phyloP scores from a whole-genome alignment of 169 alveolate species.

The Cryptosporidium xiaoi region DNA sequence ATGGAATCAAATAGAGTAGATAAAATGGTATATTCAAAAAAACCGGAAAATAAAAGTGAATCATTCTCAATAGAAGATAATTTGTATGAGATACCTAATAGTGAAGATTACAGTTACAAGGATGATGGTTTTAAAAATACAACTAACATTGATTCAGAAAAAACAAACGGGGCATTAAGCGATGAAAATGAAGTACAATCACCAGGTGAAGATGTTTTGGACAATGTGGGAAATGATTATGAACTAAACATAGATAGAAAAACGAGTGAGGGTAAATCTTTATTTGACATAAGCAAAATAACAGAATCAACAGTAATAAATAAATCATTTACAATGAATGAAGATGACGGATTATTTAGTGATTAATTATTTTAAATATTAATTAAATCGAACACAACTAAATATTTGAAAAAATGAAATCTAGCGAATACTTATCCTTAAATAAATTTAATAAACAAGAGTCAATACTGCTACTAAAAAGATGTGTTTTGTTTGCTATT shows the following conservation, averaged over 20 bases:
- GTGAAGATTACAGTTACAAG: too few species aligned
- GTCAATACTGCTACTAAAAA: too few species aligned
- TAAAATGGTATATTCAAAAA: not conserved
- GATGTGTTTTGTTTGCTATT: too few species aligned
- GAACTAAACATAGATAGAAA: conserved; percentile 12
- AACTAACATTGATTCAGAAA: too few species aligned
- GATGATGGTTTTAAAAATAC: too few species aligned
- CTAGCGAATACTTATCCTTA: too few species aligned
- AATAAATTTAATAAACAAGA: too few species aligned
- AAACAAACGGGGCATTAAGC: too few species aligned
- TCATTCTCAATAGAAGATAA: not conserved
- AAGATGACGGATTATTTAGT: conserved; percentile 48
- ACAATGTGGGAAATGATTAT: conserved; percentile 20
- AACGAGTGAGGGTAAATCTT: conserved; percentile 18
- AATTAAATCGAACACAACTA: too few species aligned
- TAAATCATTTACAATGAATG: conserved; percentile 54
- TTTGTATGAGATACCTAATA: not conserved
- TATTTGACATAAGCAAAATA: conserved; percentile 34
- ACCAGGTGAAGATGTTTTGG: conserved; percentile 3
- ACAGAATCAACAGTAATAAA: conserved; percentile 38
- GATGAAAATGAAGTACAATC: not conserved
- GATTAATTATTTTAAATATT: not conserved
- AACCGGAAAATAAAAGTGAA: not conserved
- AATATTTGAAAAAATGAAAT: too few species aligned
- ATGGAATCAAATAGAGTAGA: not conserved